Evolutionary conservation across 352 stramenopile genomes (phyloP).

Genomic region (Thraustotheca clavata): DNA sequence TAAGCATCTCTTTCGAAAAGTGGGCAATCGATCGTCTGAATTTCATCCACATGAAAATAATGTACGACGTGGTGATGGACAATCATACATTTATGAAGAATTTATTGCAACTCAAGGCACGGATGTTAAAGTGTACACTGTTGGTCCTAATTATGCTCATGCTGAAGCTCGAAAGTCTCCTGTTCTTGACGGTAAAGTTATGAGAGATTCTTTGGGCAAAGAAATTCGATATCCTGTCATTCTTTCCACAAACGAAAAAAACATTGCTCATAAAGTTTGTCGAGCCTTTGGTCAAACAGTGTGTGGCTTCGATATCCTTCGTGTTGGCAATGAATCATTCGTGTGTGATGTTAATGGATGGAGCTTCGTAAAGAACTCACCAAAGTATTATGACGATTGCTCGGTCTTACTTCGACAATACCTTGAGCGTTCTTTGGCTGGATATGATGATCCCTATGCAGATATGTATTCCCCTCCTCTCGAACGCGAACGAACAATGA

Average conservation of each 20-base stretch:
- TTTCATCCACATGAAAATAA: slow-evolving; percentile 96
- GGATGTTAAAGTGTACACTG: slow-evolving; percentile 99
- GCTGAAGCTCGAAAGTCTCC: slow-evolving; percentile 99
- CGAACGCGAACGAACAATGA: slow-evolving; percentile 4
- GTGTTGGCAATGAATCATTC: slow-evolving; percentile 87
- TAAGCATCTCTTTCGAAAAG: slow-evolving; percentile 99
- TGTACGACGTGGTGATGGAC: slow-evolving; percentile 76
- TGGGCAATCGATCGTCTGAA: slow-evolving; percentile 84
- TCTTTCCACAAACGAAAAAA: slow-evolving; percentile 96
- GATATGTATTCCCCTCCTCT: slow-evolving; percentile 7
- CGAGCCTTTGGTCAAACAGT: slow-evolving; percentile 86
- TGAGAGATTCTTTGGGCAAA: slow-evolving; percentile 95
- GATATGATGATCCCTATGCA: slow-evolving; percentile 14
- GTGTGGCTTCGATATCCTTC: slow-evolving; percentile 99
- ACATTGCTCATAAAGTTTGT: slow-evolving; percentile 92
- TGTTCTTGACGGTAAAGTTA: slow-evolving; percentile 97
- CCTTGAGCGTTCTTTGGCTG: slow-evolving; percentile 48
- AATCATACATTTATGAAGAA: slow-evolving; percentile 96
- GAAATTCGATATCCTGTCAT: slow-evolving; percentile 99
- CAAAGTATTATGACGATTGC: slow-evolving; percentile 99
- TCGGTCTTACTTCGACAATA: slow-evolving; percentile 88
- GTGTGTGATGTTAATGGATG: slow-evolving; percentile 99
- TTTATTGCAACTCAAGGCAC: slow-evolving; percentile 99
- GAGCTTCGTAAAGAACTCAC: slow-evolving; percentile 99
- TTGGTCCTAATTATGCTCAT: slow-evolving; percentile 98